Base-by-base conservation (phyloP, 2,329 filamentous ascomycete genomes). In the Epichloe sp. region DNA sequence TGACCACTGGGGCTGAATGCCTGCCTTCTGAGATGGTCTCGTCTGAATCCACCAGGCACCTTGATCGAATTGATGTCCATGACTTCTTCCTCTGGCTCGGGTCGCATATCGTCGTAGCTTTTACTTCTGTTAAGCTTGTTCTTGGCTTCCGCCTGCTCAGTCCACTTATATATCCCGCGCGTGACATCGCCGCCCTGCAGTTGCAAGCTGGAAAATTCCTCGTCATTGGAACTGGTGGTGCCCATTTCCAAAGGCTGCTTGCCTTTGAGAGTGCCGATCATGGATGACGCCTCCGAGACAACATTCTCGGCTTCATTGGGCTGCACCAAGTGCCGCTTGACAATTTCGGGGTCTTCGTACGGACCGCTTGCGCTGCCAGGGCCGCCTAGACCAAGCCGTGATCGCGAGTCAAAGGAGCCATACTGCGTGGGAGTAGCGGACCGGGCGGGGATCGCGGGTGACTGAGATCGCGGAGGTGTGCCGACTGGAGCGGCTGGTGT, bases 151-250 rank as follows among this genome's bases (percentile, higher is more conserved):
- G 86, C 86, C 64, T 94, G 87, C 66, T 97, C 89, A 5, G 89
- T 88, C 88, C 94, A 98, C 59, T 88, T 85, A 73, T 98, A 98
- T 60, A 98, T 95, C 50, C 91, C 88, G 54, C 93, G 78, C 23
- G 91, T 96, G 52, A 96, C 85, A 65, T 98, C 93, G 56, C 93
- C 93, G 54, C 93, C 93, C 65, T 97, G 94, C 45, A 98, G 73
- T 63, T 84, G 83, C 64, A 98, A 69, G 68, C 93, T 97, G 34
- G 90, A 96, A 65, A 98, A 98, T 62, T 95, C 88, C 53, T 93
- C 86, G 5, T 84, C 80, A 54, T 80, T 77, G 59, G 60, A 61
- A n/a, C 68, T 68, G 0, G 60, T 56, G 38, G 63, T 55, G 7
- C 64, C 65, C 42, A 60, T 58, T 21, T 71, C 68, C 23, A 66